phyloP scores from a whole-genome alignment of 2,329 filamentous ascomycete genomes.

The Drechmeria coniospora region DNA sequence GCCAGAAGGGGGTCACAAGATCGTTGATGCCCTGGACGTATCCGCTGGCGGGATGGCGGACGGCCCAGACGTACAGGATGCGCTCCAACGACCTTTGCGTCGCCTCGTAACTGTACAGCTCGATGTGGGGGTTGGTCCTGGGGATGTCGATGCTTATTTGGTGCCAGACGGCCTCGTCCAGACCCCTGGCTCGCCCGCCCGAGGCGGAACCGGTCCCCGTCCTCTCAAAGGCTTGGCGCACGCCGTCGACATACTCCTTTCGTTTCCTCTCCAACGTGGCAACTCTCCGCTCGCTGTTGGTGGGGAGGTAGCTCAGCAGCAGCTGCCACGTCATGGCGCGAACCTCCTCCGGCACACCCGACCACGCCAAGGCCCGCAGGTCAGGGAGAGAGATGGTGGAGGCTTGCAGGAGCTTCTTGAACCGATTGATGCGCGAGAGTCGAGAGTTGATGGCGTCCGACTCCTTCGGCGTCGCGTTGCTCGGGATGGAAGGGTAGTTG shows the following conservation, averaged over 20 bases:
- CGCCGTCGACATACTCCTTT: constrained; percentile 91
- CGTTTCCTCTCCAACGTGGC: constrained; percentile 84
- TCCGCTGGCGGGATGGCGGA: constrained; percentile 88
- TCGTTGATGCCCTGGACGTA: constrained; percentile 99
- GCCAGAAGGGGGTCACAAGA: constrained; percentile 93
- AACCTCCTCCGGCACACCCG: constrained; percentile 84
- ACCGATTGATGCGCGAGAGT: constrained; percentile 93
- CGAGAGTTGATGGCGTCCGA: constrained; percentile 72
- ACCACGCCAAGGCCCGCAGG: constrained; percentile 78
- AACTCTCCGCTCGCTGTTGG: constrained; percentile 87
- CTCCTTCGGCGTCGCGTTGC: constrained; percentile 66
- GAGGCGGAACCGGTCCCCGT: constrained; percentile 31
- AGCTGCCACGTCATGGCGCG: constrained; percentile 99
- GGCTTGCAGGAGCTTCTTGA: constrained; percentile 87
- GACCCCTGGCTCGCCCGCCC: constrained; percentile 40
- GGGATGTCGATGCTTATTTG: constrained; percentile 98
- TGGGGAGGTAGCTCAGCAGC: constrained; percentile 84
- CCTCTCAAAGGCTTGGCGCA: constrained; percentile 55
- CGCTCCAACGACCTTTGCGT: constrained; percentile 88
- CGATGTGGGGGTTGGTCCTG: constrained; percentile 87
- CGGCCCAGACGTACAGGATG: constrained; percentile 95
- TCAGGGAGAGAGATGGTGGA: constrained; percentile 79
- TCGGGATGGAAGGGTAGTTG: constrained; percentile 61
- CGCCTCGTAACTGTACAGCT: constrained; percentile 88
- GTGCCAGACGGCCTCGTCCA: constrained; percentile 98